A percentile compares a stretch with the other conserved stretches of the same genome.
phyloP scores from a whole-genome alignment of 2,329 filamentous ascomycete species.

The Cryphonectria nitschkei region DNA sequence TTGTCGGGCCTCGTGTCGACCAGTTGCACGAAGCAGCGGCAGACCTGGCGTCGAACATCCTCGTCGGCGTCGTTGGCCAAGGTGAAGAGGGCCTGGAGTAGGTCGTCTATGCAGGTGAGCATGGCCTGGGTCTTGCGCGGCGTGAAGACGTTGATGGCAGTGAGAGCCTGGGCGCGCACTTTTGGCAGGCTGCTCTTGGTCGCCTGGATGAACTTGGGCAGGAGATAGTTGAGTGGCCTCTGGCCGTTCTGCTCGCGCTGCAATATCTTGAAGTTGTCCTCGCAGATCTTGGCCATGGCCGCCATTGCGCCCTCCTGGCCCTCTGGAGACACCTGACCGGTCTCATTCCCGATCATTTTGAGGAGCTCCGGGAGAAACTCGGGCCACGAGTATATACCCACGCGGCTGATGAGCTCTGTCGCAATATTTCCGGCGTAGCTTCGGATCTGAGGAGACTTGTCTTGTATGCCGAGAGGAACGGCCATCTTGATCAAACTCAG shows the following conservation, averaged over 20 bases:
- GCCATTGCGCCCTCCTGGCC: slow-evolving; percentile 93
- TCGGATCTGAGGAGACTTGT: slow-evolving; percentile 80
- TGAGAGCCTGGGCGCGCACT: slow-evolving; percentile 79
- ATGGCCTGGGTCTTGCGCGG: slow-evolving; percentile 82
- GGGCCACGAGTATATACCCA: slow-evolving; percentile 88
- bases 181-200: slow-evolving; percentile 76
- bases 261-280: slow-evolving; percentile 87
- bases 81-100: slow-evolving; percentile 81
- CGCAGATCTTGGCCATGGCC: slow-evolving; percentile 91
- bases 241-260: slow-evolving; percentile 89
- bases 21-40: slow-evolving; percentile 87
- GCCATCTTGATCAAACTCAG: slow-evolving; percentile 78
- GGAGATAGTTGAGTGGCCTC: slow-evolving; percentile 82
- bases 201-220: slow-evolving; percentile 88
- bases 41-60: slow-evolving; percentile 90
- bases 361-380: slow-evolving; percentile 85
- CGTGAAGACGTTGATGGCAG: slow-evolving; percentile 89
- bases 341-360: slow-evolving; percentile 73
- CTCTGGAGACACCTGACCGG: slow-evolving; percentile 67
- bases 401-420: slow-evolving; percentile 84
- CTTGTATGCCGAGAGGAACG: slow-evolving; percentile 78
- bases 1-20: slow-evolving; percentile 91
- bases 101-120: slow-evolving; percentile 75
- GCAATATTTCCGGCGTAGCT: slow-evolving; percentile 92
- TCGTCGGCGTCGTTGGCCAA: slow-evolving; percentile 76